Base-by-base conservation (phyloP, 129 eudicot species). In the Calendula officinalis region DNA sequence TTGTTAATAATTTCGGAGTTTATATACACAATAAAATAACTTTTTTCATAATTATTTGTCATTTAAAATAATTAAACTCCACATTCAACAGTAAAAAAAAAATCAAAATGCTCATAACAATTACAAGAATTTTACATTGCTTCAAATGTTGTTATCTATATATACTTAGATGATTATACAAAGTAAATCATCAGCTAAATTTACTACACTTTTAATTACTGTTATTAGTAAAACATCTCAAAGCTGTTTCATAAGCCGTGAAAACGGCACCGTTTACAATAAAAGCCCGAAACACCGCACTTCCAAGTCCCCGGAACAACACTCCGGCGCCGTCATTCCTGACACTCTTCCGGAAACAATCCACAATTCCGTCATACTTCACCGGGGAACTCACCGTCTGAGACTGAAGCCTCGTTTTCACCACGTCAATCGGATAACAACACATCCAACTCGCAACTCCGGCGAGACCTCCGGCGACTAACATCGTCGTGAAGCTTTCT, bases 361-460 rank as follows among this genome's bases (percentile, higher is more conserved):
- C 95, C 8, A 80, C 60, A 4, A 84, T 76, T 15, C 94, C 97
- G 13, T 51, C 47, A 54, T 84, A 86, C 54, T 68, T 80, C 7
- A 62, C 49, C 8, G 69, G 46, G 1, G 70, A 66, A 41, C 74
- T 56, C 6, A 42, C 52, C 7, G 92, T 47, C 45, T 82, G 85
- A 30, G 84, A 84, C 60, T 90, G 97, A 40, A 86, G 69, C 38
- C 91, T 70, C 2, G 95, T 90, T 67, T 90, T 86, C 17, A 86
- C 56, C 56, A 86, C 95, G 59, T 90, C 97, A 39, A 90, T 35
- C 1, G 95, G 97, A 58, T 90, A 90, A 72, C 94, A 84, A 32
- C 70, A 68, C 1, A 84, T 16, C 97, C 97, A 90, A 66, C 92
- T 87, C 5, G 83, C 82, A 7, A 84, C 85, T 30, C 97, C 97